These are phyloP conservation scores for Ceratocystis albifundus DNA, from an alignment of 2,329 filamentous ascomycete species.

Conservation along the genomic window DNA sequence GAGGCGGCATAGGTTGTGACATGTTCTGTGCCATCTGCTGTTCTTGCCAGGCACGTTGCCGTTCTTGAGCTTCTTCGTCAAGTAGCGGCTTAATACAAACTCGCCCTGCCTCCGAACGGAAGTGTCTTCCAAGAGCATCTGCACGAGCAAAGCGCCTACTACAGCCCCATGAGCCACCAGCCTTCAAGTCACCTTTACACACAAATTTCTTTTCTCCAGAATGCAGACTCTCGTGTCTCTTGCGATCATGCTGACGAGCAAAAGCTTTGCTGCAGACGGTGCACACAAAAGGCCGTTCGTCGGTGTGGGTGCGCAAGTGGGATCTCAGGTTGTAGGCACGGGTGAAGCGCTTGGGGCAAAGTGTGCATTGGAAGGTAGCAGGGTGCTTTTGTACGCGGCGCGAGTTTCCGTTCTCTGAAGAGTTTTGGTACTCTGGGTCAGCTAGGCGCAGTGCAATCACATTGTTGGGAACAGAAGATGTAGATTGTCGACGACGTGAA, in stretches of 20 bases:
- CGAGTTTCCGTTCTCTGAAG: constrained; percentile 46
- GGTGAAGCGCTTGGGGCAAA: constrained; percentile 94
- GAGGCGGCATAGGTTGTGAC: constrained; percentile 32
- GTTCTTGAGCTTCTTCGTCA: constrained; percentile 80
- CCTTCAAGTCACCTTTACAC: constrained; percentile 81
- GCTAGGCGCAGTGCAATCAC: constrained; percentile 78
- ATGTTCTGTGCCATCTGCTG: constrained; percentile 54
- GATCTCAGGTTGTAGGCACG: constrained; percentile 93
- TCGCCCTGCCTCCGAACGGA: constrained; percentile 86
- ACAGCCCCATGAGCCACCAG: constrained; percentile 79
- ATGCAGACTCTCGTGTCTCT: constrained; percentile 90
- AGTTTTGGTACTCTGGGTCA: constrained; percentile 70
- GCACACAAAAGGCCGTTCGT: constrained; percentile 93
- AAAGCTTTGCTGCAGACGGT: constrained; percentile 96
- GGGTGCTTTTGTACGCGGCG: constrained; percentile 96
- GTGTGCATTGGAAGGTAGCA: constrained; percentile 84
- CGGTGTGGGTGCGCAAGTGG: constrained; percentile 89
- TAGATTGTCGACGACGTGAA: constrained; percentile 45
- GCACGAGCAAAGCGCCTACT: constrained; percentile 86
- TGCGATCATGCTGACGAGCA: constrained; percentile 91
- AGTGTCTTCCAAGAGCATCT: constrained; percentile 87
- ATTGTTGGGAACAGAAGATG: constrained; percentile 51
- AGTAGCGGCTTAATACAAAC: constrained; percentile 96
- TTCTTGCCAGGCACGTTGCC: constrained; percentile 63
- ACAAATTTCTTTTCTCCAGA: constrained; percentile 98